Conservation (phyloP, 345 rosid genomes). For the Corchorus olitorius region DNA sequence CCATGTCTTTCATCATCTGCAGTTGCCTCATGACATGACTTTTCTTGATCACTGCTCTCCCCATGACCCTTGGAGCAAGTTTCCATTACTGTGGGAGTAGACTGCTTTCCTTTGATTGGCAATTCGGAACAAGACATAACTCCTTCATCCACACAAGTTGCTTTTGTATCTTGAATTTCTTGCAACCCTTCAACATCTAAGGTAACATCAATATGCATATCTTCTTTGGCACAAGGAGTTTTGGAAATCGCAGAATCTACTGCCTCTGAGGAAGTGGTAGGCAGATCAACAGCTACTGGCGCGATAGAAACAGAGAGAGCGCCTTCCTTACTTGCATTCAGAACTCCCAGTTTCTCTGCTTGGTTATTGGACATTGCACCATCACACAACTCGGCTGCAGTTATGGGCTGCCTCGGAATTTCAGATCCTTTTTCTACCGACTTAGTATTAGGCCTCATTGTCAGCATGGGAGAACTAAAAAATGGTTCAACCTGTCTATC, state of each 20-base stretch:
- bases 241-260: conserved; percentile 22
- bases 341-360: conserved; percentile 18
- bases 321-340: conserved; percentile 22
- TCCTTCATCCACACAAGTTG: conserved; percentile 20
- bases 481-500: conserved; percentile 12
- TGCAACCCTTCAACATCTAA: conserved; percentile 2
- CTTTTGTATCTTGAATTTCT: conserved; percentile 12
- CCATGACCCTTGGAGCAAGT: conserved; percentile 31
- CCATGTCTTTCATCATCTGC: conserved; percentile 31
- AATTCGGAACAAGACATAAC: conserved; percentile 11
- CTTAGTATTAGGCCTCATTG: conserved; percentile 7
- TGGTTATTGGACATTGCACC: conserved; percentile 19
- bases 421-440: conserved; percentile 28
- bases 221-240: conserved; percentile 22
- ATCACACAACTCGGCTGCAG: conserved; percentile 17
- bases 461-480: conserved; percentile 13
- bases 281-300: conserved; percentile 29
- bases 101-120: conserved; percentile 14
- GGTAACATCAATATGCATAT: conserved; percentile 20
- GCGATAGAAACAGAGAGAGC: conserved; percentile 28
- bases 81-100: conserved; percentile 24
- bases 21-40: conserved; percentile 26
- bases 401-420: conserved; percentile 20
- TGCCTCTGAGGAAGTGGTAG: conserved; percentile 22
- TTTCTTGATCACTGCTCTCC: conserved; percentile 26